Evolutionary conservation across 208 protist species (phyloP).

Genomic region (Angomonas desouzai): DNA sequence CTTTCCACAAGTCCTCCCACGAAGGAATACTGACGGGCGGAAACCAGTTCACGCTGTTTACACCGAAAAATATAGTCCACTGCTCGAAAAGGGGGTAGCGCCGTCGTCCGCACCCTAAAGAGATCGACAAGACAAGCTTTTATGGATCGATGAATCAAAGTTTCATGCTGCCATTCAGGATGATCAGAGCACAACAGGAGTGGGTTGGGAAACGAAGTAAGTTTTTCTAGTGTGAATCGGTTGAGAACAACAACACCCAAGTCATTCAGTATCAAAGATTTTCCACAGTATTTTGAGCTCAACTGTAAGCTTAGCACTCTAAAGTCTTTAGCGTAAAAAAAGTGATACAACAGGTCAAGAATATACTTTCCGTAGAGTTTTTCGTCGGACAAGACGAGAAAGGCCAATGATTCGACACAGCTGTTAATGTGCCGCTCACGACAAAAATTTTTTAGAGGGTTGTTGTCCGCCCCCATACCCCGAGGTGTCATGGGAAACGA

Average conservation of each 20-base stretch:
- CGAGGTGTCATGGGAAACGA: not conserved
- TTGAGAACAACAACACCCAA: not conserved
- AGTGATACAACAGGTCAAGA: not conserved
- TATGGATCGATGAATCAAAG: not conserved
- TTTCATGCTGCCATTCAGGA: constrained; percentile 6
- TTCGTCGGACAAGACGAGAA: not conserved
- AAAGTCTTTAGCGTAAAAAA: not conserved
- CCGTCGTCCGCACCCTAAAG: not conserved
- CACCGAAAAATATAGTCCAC: not conserved
- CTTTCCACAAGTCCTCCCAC: not conserved
- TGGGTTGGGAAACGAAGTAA: not conserved
- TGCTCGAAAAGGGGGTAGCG: not conserved
- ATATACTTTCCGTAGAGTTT: not conserved
- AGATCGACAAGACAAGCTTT: not conserved
- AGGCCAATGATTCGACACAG: not conserved
- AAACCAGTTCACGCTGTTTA: not conserved
- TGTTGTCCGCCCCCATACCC: not conserved
- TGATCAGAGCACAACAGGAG: not conserved
- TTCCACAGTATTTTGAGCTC: not conserved
- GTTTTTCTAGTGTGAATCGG: not conserved
- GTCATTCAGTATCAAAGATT: not conserved
- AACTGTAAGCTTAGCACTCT: not conserved
- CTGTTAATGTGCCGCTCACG: not conserved
- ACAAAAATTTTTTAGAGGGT: not conserved
- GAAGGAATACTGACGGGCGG: not conserved